Conservation (phyloP, 2,329 filamentous ascomycete genomes). For the Trichophyton simii region DNA sequence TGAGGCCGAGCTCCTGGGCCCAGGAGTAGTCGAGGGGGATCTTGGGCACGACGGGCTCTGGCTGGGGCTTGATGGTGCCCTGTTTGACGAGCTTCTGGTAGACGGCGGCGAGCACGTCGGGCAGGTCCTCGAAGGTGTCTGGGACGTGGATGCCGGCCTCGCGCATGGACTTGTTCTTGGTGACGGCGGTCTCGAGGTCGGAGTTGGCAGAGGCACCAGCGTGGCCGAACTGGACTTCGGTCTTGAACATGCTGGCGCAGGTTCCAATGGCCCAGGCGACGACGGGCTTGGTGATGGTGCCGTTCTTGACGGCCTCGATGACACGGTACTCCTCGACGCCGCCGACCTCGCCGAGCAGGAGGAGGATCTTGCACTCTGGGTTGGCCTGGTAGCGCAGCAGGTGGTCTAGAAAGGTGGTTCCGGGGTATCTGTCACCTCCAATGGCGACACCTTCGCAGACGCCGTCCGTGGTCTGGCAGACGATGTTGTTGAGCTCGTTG, state of each 20-base stretch:
- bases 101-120: constrained; percentile 59
- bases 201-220: constrained; percentile 98
- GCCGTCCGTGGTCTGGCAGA: constrained; percentile 89
- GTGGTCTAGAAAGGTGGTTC: constrained; percentile 99
- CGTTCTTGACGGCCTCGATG: constrained; percentile 92
- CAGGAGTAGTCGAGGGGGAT: constrained; percentile 99
- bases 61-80: constrained; percentile 70
- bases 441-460: constrained; percentile 99
- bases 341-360: constrained; percentile 94
- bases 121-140: constrained; percentile 93
- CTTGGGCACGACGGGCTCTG: constrained; percentile 91
- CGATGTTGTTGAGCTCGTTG: constrained; percentile 99
- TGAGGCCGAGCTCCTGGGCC: constrained; percentile 97
- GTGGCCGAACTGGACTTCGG: constrained; percentile 98
- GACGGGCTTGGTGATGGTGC: constrained; percentile 93
- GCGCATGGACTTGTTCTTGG: constrained; percentile 95
- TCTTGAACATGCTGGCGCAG: constrained; percentile 99
- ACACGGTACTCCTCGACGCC: constrained; percentile 99
- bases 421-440: constrained; percentile 96
- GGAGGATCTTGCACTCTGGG: constrained; percentile 91
- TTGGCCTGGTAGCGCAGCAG: constrained; percentile 92
- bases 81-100: constrained; percentile 80
- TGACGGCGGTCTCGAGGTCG: constrained; percentile 88
- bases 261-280: constrained; percentile 99
- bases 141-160: constrained; percentile 92